Evolutionary conservation across 148 eudicot genomes (phyloP).

Genomic region (Pouteria glomerata): DNA sequence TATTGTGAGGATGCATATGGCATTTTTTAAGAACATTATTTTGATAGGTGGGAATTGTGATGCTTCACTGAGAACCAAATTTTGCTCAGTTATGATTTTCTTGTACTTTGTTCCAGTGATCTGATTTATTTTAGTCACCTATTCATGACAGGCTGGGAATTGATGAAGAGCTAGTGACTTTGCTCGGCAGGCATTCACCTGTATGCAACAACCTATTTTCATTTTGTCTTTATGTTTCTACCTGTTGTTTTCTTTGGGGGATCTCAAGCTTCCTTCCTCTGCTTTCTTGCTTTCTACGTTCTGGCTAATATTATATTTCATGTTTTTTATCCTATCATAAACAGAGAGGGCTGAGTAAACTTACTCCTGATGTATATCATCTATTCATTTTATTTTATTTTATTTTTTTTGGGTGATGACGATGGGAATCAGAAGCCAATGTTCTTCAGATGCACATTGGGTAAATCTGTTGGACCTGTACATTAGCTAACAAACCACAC

Average conservation of each 20-base stretch:
- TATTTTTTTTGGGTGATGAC: too few relatives aligned
- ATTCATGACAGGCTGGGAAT: constrained; percentile 73
- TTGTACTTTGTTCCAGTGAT: background rate
- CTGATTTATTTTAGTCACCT: constrained; percentile 1
- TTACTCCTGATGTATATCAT: too few relatives aligned
- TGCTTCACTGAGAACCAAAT: background rate
- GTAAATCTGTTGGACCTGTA: too few relatives aligned
- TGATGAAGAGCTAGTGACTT: constrained; percentile 88
- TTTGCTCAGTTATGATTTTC: background rate
- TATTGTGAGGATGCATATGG: background rate
- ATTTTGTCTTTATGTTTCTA: background rate
- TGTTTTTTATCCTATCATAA: too few relatives aligned
- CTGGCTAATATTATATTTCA: too few relatives aligned
- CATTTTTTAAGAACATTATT: background rate
- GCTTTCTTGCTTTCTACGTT: too few relatives aligned
- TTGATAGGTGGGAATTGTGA: background rate
- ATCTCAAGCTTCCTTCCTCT: background rate
- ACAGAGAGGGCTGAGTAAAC: too few relatives aligned
- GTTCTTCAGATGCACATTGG: too few relatives aligned
- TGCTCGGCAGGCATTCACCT: constrained; percentile 77
- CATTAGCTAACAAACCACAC: too few relatives aligned
- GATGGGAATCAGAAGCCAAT: too few relatives aligned
- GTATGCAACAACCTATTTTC: constrained; percentile 33
- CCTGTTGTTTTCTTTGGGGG: background rate
- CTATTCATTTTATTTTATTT: too few relatives aligned